These are phyloP conservation scores for Dendrobium huoshanense DNA, from an alignment of 106 monocot species.

Conservation along the genomic window DNA sequence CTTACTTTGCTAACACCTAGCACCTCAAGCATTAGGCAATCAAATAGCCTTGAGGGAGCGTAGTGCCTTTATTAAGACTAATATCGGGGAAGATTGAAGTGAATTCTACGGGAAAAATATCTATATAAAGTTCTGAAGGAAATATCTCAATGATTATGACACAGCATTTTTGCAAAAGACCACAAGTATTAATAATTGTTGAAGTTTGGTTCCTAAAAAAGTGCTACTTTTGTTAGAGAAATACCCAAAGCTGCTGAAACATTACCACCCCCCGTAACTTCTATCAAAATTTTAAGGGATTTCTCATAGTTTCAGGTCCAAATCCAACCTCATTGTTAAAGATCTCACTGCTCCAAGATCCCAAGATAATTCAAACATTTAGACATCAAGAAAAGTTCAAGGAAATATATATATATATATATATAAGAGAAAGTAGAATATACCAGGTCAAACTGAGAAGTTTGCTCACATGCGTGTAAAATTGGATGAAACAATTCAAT, in stretches of 20 bases:
- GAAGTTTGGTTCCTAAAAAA: background rate
- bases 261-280: background rate
- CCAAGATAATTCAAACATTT: background rate
- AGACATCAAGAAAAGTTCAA: background rate
- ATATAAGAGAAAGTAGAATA: background rate
- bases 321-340: too few relatives aligned
- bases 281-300: background rate
- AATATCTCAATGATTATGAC: background rate
- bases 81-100: background rate
- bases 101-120: background rate
- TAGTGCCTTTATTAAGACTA: too few relatives aligned
- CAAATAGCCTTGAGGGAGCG: too few relatives aligned
- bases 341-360: background rate
- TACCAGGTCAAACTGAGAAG: conserved; percentile 76
- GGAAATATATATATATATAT: background rate
- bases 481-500: conserved; percentile 43
- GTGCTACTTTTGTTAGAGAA: background rate
- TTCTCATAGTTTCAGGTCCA: background rate
- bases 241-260: background rate
- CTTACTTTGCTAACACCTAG: too few relatives aligned
- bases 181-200: background rate
- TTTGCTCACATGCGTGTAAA: conserved; percentile 47
- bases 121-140: background rate
- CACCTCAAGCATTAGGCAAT: too few relatives aligned
- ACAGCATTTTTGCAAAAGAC: background rate